Base-by-base conservation (phyloP, 140 eudicot genomes). In the Flaveria floridana region DNA sequence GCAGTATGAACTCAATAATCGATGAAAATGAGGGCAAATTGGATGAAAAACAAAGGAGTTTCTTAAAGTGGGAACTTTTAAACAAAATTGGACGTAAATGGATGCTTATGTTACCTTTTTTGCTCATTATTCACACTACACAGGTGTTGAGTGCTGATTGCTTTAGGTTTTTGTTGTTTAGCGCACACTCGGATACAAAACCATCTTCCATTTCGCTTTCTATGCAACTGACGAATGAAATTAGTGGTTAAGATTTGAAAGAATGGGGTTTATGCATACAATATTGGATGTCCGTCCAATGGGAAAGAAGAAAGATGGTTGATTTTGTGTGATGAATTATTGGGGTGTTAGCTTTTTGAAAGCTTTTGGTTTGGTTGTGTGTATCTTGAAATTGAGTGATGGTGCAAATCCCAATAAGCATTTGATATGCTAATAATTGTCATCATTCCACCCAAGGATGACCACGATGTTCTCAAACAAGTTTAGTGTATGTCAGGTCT, bases 331-430 rank as follows among this genome's bases (percentile, higher is more conserved):
- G 14, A 46, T 26, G 52, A 78, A 70, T 7, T 57, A 10, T 44
- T 44, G 1, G 50, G 50, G 50, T 44, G 41, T 6, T 34, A 34
- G 41, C 41, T 34, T 34, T 34, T 34, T 34, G 41, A 34, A 34
- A 34, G 41, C 41, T 34, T 34, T 34, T 34, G 41, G 41, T 44
- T 44, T 44, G 50, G 76, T 74, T 74, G 84, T 80, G 82, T 44
- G 50, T 44, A 81, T 79, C 78, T 71, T 82, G 84, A 70, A 85
- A 81, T 66, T 79, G 70, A 79, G 80, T 21, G 51, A 76, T 74
- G 39, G 81, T 86, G 86, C 72, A 84, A 84, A 68, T 81, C 85
- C 86, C 86, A 68, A 86, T 79, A 86, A 80, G 88, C 86, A 78
- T 78, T 86, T 55, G 79, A 84, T 44, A 44, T 81, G 86, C 67